Evolutionary conservation across 2,329 filamentous ascomycete genomes (phyloP), one percentile per base, ranked within the genome.

Genomic region (Hypoxylon sp.): DNA sequence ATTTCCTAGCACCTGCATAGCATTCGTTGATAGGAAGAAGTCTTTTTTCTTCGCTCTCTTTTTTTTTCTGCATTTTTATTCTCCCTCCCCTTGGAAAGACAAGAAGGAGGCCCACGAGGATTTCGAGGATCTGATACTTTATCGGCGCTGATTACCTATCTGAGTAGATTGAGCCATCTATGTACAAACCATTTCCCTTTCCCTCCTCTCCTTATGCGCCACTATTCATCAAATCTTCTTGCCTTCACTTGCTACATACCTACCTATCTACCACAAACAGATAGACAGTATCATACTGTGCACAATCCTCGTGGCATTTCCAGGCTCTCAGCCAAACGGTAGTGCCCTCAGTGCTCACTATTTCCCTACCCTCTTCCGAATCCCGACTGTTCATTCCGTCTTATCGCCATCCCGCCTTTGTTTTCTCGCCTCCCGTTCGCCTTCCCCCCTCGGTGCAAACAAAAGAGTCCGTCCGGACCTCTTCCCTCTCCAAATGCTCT

Each of bases 401-500:
- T 62, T 62, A 62, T 68, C 56, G 60, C 53, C 47, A 54, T 65
- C 64, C 66, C 60, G 42, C 47, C 51, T 37, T 62, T 62, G 42
- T 50, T 48, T 48, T 51, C 59, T 58, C 56, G 54, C 57, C 57
- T 68, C 59, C 61, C 39, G 56, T 47, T 46, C 27, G 59, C 59
- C 48, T 63, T 65, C 62, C 57, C 67, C 68, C 71, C 67, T 71
- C 72, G 65, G 67, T 72, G 60, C 65, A 46, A 65, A 59, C 50
- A 67, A 69, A 69, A 62, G 50, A 52, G 68, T 71, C 66, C 61
- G 27, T 44, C 62, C 52, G 54, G 67, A 52, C 57, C 68, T 57
- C 66, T 68, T 62, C 59, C 59, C 66, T 65, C 65, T 73, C 75
- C 80, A 77, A 80, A 84, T 84, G 82, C 79, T 74, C 75, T 75